phyloP scores from a whole-genome alignment of 192 early-diverging fungal species.

The Linnemannia elongata region DNA sequence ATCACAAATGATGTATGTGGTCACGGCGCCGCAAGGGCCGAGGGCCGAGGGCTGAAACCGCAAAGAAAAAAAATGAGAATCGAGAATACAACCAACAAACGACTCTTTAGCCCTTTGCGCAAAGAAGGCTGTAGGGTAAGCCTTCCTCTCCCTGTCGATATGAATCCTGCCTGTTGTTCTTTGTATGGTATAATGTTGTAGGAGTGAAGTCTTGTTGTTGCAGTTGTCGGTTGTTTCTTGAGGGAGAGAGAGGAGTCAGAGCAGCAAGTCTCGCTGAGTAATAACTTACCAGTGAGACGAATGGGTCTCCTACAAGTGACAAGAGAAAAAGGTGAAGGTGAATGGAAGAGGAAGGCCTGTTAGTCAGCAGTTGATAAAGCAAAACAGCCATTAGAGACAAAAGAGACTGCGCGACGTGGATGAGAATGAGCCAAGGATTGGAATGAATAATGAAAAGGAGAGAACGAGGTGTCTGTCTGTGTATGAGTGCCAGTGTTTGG shows the following conservation, averaged over 20 bases:
- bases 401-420: background rate
- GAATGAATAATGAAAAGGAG: background rate
- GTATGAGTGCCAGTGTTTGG: background rate
- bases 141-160: no score
- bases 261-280: background rate
- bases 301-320: slow-evolving; percentile 25
- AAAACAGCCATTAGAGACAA: background rate
- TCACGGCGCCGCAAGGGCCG: background rate
- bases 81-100: background rate
- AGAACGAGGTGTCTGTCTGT: no score
- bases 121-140: no score
- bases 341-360: background rate
- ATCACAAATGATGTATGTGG: slow-evolving; percentile 5
- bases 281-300: slow-evolving; percentile 53
- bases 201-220: background rate
- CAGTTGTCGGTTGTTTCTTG: background rate
- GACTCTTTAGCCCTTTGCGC: background rate
- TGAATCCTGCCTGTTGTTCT: no score
- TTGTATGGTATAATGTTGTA: no score
- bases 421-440: background rate
- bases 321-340: background rate
- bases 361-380: background rate
- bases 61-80: background rate
- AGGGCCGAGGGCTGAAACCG: slow-evolving; percentile 7
- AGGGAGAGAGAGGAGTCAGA: background rate